A percentile compares a stretch with the other conserved stretches of the same genome.
Conservation (phyloP, 768 basidiomycete species). For the Strobilomyces dryophilus region DNA sequence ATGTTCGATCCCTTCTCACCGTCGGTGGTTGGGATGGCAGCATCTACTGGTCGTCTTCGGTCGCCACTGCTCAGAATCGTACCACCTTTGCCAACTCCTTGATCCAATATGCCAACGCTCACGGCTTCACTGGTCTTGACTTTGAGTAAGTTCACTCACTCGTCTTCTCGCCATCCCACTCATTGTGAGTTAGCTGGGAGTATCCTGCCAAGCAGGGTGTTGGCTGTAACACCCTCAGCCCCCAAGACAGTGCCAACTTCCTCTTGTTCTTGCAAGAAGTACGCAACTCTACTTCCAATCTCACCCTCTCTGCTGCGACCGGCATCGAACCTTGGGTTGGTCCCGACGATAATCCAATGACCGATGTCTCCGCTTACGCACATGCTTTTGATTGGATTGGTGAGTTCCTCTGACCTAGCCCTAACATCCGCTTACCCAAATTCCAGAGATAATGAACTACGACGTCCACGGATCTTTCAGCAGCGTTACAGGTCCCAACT, state of each 20-base stretch:
- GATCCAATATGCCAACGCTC: conserved; percentile 41
- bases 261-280: conserved; percentile 72
- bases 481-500: conserved; percentile 68
- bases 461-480: conserved; percentile 56
- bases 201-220: conserved; percentile 71
- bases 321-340: conserved; percentile 64
- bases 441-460: conserved; percentile 66
- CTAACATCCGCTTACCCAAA: conserved; percentile 17
- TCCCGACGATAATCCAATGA: conserved; percentile 48
- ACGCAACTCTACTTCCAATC: conserved; percentile 46
- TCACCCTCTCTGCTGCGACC: conserved; percentile 72
- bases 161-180: neutral
- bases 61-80: conserved; percentile 51
- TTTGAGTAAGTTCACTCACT: conserved; percentile 48
- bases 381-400: conserved; percentile 70
- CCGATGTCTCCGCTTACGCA: conserved; percentile 64
- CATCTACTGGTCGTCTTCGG: conserved; percentile 54
- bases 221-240: conserved; percentile 60
- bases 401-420: conserved; percentile 22
- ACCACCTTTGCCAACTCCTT: conserved; percentile 56
- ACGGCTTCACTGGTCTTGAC: conserved; percentile 60
- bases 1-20: conserved; percentile 53
- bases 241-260: conserved; percentile 73
- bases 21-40: conserved; percentile 70
- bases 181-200: conserved; percentile 62